Evolutionary conservation across 768 basidiomycete species (phyloP).

Genomic region (Tricholoma furcatifolium): DNA sequence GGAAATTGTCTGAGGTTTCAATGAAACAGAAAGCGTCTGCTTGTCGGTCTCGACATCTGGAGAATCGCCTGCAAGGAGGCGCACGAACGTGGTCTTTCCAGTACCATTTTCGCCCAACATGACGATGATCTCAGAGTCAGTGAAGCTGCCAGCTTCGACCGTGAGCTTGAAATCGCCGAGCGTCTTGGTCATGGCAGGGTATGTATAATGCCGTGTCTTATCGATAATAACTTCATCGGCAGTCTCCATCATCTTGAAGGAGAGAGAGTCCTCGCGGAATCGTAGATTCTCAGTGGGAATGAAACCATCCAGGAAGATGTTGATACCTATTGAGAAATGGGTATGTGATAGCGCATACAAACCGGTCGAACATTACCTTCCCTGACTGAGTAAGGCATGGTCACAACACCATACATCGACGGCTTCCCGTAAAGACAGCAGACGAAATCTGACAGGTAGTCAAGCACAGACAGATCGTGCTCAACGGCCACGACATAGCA

Average conservation of each 20-base stretch:
- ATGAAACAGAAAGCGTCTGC: conserved; percentile 80
- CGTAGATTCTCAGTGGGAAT: conserved; percentile 98
- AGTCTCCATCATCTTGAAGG: conserved; percentile 97
- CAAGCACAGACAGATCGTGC: conserved; percentile 97
- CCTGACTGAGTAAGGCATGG: conserved; percentile 96
- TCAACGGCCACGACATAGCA: conserved; percentile 98
- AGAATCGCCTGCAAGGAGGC: conserved; percentile 88
- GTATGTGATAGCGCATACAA: not conserved
- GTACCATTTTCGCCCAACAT: conserved; percentile 99
- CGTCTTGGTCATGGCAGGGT: conserved; percentile 97
- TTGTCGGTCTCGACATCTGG: conserved; percentile 86
- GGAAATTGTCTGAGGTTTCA: conserved; percentile 98
- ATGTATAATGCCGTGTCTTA: conserved; percentile 87
- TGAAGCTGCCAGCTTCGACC: conserved; percentile 86
- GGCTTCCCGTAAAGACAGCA: conserved; percentile 98
- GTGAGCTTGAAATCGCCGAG: conserved; percentile 94
- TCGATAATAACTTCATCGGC: conserved; percentile 87
- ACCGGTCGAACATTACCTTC: conserved; percentile 62
- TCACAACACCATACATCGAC: conserved; percentile 97
- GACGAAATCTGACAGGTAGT: conserved; percentile 98
- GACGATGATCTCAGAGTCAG: conserved; percentile 99
- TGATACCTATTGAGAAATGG: conserved; percentile 67
- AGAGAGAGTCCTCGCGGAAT: conserved; percentile 92
- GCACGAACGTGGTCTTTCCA: conserved; percentile 98
- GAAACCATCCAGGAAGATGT: conserved; percentile 98